A percentile compares a stretch with the other conserved stretches of the same genome.
Conservation (phyloP, 176 grass and related monocot species). For the Avena insularis region DNA sequence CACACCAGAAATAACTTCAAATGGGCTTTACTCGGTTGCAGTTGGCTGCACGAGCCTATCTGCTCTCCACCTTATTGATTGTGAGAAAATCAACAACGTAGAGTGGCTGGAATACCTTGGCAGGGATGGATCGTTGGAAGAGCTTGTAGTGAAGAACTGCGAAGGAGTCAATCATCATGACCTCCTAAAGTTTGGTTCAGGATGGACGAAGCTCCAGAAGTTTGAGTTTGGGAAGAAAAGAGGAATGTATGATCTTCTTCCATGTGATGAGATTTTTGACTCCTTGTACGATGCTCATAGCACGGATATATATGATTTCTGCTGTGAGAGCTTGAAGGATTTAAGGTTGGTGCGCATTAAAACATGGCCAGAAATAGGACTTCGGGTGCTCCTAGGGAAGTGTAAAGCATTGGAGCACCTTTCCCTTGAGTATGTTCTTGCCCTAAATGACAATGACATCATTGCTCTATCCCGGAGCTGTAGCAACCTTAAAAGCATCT, state of each 20-base stretch:
- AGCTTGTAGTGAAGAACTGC: constrained; percentile 19
- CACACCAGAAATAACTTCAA: no score
- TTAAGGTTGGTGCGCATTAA: background rate
- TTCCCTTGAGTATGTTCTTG: background rate
- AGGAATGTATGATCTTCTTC: background rate
- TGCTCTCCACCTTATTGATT: no score
- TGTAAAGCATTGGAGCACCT: constrained; percentile 23
- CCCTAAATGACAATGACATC: background rate
- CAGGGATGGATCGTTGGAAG: background rate
- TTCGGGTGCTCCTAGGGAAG: background rate
- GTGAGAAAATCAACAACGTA: no score
- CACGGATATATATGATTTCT: background rate
- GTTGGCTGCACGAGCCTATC: no score
- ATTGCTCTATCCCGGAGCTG: background rate
- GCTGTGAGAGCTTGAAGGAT: background rate
- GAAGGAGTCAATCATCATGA: constrained; percentile 17
- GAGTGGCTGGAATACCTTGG: no score
- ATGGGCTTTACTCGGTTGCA: no score
- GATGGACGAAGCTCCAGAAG: constrained; percentile 25
- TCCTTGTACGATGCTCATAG: background rate
- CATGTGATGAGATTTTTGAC: background rate
- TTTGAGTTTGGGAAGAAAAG: background rate
- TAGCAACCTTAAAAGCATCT: background rate
- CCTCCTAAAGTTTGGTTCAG: background rate
- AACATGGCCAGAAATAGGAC: background rate